Conservation (phyloP, 768 basidiomycete genomes). For the Phanerochaete carnosa region DNA sequence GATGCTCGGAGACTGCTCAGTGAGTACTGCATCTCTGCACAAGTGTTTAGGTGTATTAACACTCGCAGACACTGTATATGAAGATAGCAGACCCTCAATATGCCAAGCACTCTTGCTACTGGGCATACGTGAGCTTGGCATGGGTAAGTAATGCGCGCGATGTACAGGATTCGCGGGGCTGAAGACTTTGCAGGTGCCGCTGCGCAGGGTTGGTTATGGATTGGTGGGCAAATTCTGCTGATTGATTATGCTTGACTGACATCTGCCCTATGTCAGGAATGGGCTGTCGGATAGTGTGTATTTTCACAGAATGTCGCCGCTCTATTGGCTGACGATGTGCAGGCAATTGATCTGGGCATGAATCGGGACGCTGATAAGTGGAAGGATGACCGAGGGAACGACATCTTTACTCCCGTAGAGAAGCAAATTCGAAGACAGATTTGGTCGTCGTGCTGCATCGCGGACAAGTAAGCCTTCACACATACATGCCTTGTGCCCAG, state of each 20-base stretch:
- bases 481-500: constrained; percentile 1
- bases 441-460: constrained; percentile 75
- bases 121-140: constrained; percentile 83
- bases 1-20: too few relatives aligned
- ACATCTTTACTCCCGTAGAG: constrained; percentile 59
- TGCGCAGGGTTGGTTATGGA: constrained; percentile 85
- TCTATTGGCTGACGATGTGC: background rate
- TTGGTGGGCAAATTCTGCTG: constrained; percentile 36
- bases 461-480: constrained; percentile 53
- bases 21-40: too few relatives aligned
- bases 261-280: constrained; percentile 29
- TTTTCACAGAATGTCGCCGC: too few relatives aligned
- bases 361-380: constrained; percentile 77
- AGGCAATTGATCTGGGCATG: constrained; percentile 77
- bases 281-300: constrained; percentile 69
- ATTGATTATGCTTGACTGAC: background rate
- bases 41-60: too few relatives aligned
- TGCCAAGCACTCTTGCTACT: constrained; percentile 79
- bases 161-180: background rate
- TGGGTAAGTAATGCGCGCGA: constrained; percentile 41
- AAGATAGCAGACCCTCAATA: constrained; percentile 67
- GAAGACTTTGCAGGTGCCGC: constrained; percentile 43
- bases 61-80: constrained; percentile 66
- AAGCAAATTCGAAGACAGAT: constrained; percentile 71
- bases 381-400: constrained; percentile 53